Evolutionary conservation across 2,329 filamentous ascomycete genomes (phyloP).

Genomic region (Scopulariopsis brevicaulis): DNA sequence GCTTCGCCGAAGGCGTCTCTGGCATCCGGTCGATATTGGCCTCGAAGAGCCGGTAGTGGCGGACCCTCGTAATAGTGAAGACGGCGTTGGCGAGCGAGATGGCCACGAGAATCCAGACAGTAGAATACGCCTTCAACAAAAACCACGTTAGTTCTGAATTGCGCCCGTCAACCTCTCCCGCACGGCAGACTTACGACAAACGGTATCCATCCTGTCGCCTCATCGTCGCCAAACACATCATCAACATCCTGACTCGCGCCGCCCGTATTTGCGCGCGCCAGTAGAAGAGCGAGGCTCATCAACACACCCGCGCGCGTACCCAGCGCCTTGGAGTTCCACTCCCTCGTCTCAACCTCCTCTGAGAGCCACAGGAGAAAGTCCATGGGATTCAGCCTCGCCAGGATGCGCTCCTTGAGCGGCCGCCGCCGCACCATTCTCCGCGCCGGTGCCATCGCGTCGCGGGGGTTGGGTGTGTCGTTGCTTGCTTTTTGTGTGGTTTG

Average conservation of each 20-base stretch:
- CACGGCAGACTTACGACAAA: slow-evolving; percentile 31
- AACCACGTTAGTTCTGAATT: background rate
- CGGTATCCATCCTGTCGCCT: slow-evolving; percentile 52
- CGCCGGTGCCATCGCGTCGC: slow-evolving; percentile 9
- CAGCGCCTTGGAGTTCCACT: slow-evolving; percentile 77
- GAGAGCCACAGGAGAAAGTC: slow-evolving; percentile 87
- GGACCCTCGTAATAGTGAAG: slow-evolving; percentile 71
- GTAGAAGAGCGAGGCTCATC: slow-evolving; percentile 69
- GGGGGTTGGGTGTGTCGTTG: background rate
- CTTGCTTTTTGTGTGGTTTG: background rate
- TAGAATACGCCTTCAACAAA: slow-evolving; percentile 46
- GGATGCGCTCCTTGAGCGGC: slow-evolving; percentile 71
- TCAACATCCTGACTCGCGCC: slow-evolving; percentile 40
- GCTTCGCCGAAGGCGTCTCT: slow-evolving; percentile 73
- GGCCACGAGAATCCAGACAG: slow-evolving; percentile 57
- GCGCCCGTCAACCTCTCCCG: background rate
- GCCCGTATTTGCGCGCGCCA: slow-evolving; percentile 70
- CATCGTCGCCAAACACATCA: slow-evolving; percentile 74
- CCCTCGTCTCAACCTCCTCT: slow-evolving; percentile 82
- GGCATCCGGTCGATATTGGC: slow-evolving; percentile 65
- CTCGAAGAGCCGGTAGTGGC: slow-evolving; percentile 87
- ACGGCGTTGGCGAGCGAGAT: slow-evolving; percentile 66
- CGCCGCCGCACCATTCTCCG: slow-evolving; percentile 74
- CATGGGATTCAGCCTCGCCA: slow-evolving; percentile 70
- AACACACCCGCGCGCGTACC: slow-evolving; percentile 64